These are phyloP conservation scores for Scenedesmus sp. DNA, from an alignment of 163 green algal species.

Conservation along the genomic window DNA sequence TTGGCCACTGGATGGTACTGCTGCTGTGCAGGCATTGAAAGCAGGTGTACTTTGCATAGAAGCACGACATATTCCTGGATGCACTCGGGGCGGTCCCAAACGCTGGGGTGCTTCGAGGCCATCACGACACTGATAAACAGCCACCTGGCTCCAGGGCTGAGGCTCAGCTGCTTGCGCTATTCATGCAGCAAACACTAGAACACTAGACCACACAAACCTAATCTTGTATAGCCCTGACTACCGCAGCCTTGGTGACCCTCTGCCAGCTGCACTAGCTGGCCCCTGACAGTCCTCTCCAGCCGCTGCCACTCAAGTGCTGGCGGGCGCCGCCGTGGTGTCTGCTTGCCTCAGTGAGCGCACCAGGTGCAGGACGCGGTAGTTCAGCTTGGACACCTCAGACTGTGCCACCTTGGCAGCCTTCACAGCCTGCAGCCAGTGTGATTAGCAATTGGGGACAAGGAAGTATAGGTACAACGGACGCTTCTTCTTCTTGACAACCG, in stretches of 20 bases:
- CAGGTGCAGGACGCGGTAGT: constrained; percentile 55
- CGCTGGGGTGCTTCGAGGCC: too few relatives aligned
- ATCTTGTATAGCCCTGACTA: neutral
- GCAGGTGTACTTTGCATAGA: too few relatives aligned
- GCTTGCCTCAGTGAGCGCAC: constrained; percentile 23
- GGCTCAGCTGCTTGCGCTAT: neutral
- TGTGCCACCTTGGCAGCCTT: constrained; percentile 44
- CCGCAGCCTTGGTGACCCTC: neutral
- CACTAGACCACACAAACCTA: neutral
- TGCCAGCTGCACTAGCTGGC: neutral
- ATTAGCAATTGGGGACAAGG: too few relatives aligned
- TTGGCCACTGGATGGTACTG: too few relatives aligned
- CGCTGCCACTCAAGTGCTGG: neutral
- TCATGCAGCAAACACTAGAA: neutral
- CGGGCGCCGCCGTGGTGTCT: neutral
- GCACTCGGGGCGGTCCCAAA: too few relatives aligned
- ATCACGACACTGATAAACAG: too few relatives aligned
- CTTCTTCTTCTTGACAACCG: too few relatives aligned
- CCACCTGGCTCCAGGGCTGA: too few relatives aligned
- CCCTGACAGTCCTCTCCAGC: neutral
- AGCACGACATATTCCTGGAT: too few relatives aligned
- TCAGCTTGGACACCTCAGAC: constrained; percentile 38
- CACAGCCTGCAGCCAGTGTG: constrained; percentile 50
- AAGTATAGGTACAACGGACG: too few relatives aligned
- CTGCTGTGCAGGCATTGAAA: too few relatives aligned